These are phyloP conservation scores for Candida awuae DNA, from an alignment of 805 yeast genomes.

Conservation along the genomic window DNA sequence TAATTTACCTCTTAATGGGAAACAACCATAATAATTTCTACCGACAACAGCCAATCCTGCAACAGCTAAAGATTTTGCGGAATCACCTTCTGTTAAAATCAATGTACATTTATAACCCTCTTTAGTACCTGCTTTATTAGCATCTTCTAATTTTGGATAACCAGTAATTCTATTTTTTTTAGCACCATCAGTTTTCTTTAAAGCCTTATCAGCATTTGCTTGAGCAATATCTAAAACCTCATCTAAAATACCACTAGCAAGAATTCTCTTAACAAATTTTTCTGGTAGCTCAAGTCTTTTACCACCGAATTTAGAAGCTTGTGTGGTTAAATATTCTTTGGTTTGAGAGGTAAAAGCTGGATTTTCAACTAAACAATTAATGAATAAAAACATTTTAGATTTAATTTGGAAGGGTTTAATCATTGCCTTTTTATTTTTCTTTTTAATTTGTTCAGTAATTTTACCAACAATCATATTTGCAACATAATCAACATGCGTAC, in stretches of 20 bases:
- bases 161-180: slow-evolving; percentile 81
- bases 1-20: slow-evolving; percentile 91
- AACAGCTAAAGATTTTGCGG: slow-evolving; percentile 87
- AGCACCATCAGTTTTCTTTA: slow-evolving; percentile 83
- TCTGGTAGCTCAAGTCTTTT: slow-evolving; percentile 66
- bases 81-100: slow-evolving; percentile 94
- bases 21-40: slow-evolving; percentile 89
- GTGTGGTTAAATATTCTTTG: slow-evolving; percentile 88
- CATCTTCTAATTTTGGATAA: slow-evolving; percentile 86
- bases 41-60: slow-evolving; percentile 94
- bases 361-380: slow-evolving; percentile 88
- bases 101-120: slow-evolving; percentile 90
- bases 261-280: slow-evolving; percentile 60
- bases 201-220: slow-evolving; percentile 78
- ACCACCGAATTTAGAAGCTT: slow-evolving; percentile 84
- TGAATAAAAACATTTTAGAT: slow-evolving; percentile 81
- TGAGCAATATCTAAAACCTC: slow-evolving; percentile 77
- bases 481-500: slow-evolving; percentile 85
- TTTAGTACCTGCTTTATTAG: slow-evolving; percentile 90
- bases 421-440: slow-evolving; percentile 53
- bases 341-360: slow-evolving; percentile 98
- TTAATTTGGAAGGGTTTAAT: slow-evolving; percentile 84
- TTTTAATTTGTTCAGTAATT: slow-evolving; percentile 64
- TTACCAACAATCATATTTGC: slow-evolving; percentile 79
- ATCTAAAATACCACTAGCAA: slow-evolving; percentile 65